Percentiles rank a stretch among this genome's conserved stretches.
Evolutionary conservation across 177 flowering plant genomes (phyloP).

Genomic region (Vitis hybrid): DNA sequence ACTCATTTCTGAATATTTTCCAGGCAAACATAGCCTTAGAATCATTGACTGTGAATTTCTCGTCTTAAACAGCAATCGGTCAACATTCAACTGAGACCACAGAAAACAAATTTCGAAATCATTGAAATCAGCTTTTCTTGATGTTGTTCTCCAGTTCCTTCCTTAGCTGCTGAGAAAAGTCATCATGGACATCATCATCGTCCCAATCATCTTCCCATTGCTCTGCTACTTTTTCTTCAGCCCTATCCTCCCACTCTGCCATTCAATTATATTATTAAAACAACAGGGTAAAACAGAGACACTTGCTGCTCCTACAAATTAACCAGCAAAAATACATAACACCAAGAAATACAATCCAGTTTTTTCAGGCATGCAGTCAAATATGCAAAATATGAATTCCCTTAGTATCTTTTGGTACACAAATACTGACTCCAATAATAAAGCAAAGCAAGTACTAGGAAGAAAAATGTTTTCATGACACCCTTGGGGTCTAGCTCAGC

Average conservation of each 20-base stretch:
- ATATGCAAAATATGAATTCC: too few relatives aligned
- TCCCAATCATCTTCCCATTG: constrained; percentile 99
- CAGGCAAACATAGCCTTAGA: too few relatives aligned
- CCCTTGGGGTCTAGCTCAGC: too few relatives aligned
- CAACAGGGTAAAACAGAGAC: background rate
- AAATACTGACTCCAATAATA: too few relatives aligned
- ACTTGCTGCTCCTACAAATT: constrained; percentile 16
- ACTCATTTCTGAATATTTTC: too few relatives aligned
- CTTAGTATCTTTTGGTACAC: too few relatives aligned
- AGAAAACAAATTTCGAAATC: background rate
- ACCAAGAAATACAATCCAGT: too few relatives aligned
- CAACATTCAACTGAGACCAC: background rate
- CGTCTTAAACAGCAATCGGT: too few relatives aligned
- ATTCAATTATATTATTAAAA: constrained; percentile 2
- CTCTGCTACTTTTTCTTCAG: constrained; percentile 61
- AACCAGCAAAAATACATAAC: background rate
- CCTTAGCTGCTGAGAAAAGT: constrained; percentile 81
- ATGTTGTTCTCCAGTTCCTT: constrained; percentile 70
- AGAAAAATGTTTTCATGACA: too few relatives aligned
- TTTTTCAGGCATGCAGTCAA: too few relatives aligned
- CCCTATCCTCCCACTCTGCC: constrained; percentile 78
- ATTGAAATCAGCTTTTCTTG: constrained; percentile 38
- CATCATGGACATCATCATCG: constrained; percentile 89
- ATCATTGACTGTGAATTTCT: too few relatives aligned
- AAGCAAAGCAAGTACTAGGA: too few relatives aligned